Evolutionary conservation across 306 rosid species (phyloP).

Genomic region (Potentilla sterilis): DNA sequence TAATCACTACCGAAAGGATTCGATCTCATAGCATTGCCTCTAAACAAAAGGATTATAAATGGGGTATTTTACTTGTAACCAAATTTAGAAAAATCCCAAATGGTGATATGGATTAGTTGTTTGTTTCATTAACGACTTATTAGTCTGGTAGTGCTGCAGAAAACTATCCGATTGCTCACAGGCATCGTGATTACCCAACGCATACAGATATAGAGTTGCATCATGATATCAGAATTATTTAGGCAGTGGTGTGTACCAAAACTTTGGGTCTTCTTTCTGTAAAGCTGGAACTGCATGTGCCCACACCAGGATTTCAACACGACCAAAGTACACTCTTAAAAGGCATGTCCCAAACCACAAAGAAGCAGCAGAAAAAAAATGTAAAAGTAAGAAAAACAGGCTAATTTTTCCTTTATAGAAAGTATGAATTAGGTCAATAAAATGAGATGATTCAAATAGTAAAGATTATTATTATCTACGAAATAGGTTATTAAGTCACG

Average conservation of each 20-base stretch:
- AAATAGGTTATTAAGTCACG: too few species aligned
- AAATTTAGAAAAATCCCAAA: not conserved
- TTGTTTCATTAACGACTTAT: not conserved
- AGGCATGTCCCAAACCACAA: too few species aligned
- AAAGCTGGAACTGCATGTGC: constrained; percentile 9
- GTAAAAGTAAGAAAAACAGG: not conserved
- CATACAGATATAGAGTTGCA: too few species aligned
- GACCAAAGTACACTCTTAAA: not conserved
- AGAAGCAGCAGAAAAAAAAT: too few species aligned
- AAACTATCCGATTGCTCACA: too few species aligned
- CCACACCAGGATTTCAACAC: not conserved
- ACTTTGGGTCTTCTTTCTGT: not conserved
- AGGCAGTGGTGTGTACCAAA: not conserved
- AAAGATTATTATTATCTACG: too few species aligned
- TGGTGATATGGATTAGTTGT: not conserved
- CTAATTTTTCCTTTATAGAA: not conserved
- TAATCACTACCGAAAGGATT: not conserved
- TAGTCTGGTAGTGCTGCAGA: not conserved
- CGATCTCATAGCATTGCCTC: not conserved
- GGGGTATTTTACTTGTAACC: not conserved
- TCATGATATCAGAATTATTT: not conserved
- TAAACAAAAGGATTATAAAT: not conserved
- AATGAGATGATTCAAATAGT: too few species aligned
- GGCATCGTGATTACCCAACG: too few species aligned
- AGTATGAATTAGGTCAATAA: not conserved